A percentile compares a stretch with the other conserved stretches of the same genome.
phyloP scores from a whole-genome alignment of 2,329 filamentous ascomycete species.

The Xylogone sp. region DNA sequence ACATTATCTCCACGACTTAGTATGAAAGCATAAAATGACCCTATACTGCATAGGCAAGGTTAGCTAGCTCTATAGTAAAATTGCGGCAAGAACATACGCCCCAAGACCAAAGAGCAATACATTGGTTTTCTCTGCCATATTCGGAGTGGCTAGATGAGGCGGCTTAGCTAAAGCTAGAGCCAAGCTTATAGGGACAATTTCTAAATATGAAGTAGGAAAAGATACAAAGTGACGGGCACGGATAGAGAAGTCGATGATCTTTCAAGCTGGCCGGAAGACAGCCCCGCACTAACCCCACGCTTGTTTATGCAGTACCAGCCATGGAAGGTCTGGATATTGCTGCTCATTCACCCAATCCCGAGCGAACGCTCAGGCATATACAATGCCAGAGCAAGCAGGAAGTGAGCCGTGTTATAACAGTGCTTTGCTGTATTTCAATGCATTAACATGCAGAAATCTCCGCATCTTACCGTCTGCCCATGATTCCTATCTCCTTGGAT shows the following conservation, averaged over 20 bases:
- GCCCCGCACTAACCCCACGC: neutral
- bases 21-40: constrained; percentile 55
- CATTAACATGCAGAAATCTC: neutral
- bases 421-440: neutral
- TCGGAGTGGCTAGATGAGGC: neutral
- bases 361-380: too few relatives aligned
- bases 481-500: neutral
- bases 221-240: neutral
- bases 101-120: neutral
- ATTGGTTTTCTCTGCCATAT: neutral
- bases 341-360: too few relatives aligned
- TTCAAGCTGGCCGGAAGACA: neutral
- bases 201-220: neutral
- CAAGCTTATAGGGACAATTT: neutral
- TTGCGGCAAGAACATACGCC: neutral
- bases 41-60: constrained; percentile 38
- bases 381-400: too few relatives aligned
- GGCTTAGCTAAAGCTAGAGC: neutral
- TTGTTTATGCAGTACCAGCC: neutral
- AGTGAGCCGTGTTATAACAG: neutral
- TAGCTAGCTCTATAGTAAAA: neutral
- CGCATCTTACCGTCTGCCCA: neutral
- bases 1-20: constrained; percentile 39
- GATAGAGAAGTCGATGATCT: neutral
- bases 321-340: too few relatives aligned